Base-by-base conservation (phyloP, 805 yeast genomes). In the Candida rishiriensis region DNA sequence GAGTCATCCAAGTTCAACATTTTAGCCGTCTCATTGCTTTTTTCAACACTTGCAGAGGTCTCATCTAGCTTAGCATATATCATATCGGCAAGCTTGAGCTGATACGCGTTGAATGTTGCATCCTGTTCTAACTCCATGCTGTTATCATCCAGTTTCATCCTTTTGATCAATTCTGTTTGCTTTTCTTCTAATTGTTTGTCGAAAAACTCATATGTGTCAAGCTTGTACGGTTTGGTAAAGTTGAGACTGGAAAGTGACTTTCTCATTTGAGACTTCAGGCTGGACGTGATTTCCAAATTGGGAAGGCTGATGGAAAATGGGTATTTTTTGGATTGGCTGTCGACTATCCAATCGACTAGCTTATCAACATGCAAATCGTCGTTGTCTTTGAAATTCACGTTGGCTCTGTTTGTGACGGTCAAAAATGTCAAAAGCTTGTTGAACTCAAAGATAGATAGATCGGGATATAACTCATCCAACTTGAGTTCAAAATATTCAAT, bases 401-500 rank as follows among this genome's bases (percentile, higher is more conserved):
- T 26, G 2, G 46, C 36, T n/a, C 55, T 49, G 30, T 56, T 46
- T 0, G 49, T 37, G 18, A 63, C 31, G 1, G 58, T 48, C 34
- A 57, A 44, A n/a, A 42, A 46, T 3, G 59, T 46, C 29, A 61
- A 38, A 15, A 50, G 37, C 38, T 39, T 47, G 43, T 42, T 53
- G 35, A 29, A 41, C 42, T 46, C 51, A 28, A 43, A 41, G 1
- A 37, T 43, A 15, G 41, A 10, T 42, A 43, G 5, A 37, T 40
- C 26, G 30, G 40, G 42, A 38, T 49, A 16, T 28, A 18, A 28
- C 29, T 44, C 16, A 47, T 55, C 46, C 33, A 60, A 29, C 41
- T 47, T 38, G 46, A 49, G 40, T 41, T 59, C 59, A 38, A 64
- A 42, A 57, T 77, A 78, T 36, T 73, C 76, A 15, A 75, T 66